Conservation (phyloP, 2,329 filamentous ascomycete genomes). For the Exophiala aquamarina region DNA sequence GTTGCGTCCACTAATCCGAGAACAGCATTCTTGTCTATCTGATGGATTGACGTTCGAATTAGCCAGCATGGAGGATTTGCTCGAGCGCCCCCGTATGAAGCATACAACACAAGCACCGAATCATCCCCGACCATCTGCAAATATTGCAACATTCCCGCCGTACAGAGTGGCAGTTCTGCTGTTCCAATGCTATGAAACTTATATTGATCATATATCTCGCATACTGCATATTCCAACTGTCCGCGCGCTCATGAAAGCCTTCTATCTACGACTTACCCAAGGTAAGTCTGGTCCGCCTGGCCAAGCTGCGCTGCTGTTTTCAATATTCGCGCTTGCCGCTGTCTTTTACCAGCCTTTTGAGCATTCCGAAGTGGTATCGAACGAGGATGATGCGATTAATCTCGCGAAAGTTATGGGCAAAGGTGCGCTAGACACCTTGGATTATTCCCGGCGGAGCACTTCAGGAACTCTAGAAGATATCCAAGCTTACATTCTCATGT, state of each 20-base stretch:
- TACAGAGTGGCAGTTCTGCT: slow-evolving; percentile 1
- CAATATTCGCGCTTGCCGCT: slow-evolving; percentile 28
- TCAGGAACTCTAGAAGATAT: slow-evolving; percentile 12
- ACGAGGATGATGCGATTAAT: not conserved
- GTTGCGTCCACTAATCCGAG: not conserved
- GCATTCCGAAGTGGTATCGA: slow-evolving; percentile 21
- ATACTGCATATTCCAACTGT: slow-evolving; percentile 28
- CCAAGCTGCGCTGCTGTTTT: slow-evolving; percentile 30
- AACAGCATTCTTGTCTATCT: not conserved
- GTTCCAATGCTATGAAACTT: slow-evolving; percentile 1
- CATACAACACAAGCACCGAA: not conserved
- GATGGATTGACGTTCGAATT: not conserved
- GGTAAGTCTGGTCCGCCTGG: slow-evolving; percentile 21
- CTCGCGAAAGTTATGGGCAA: slow-evolving; percentile 5
- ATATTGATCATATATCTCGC: slow-evolving; percentile 22
- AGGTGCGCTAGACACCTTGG: slow-evolving; percentile 13
- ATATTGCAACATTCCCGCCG: not conserved
- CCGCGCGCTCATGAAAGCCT: slow-evolving; percentile 26
- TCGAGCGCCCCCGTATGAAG: not conserved
- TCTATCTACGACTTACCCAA: slow-evolving; percentile 26
- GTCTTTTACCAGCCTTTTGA: slow-evolving; percentile 27
- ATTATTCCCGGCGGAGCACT: slow-evolving; percentile 10
- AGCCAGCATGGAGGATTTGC: not conserved
- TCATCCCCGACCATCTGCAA: not conserved
- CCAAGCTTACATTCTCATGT: slow-evolving; percentile 10